Evolutionary conservation across 192 early-diverging fungal genomes (phyloP), one percentile per base, ranked within the genome.

Genomic region (Backusella mclennaniae): DNA sequence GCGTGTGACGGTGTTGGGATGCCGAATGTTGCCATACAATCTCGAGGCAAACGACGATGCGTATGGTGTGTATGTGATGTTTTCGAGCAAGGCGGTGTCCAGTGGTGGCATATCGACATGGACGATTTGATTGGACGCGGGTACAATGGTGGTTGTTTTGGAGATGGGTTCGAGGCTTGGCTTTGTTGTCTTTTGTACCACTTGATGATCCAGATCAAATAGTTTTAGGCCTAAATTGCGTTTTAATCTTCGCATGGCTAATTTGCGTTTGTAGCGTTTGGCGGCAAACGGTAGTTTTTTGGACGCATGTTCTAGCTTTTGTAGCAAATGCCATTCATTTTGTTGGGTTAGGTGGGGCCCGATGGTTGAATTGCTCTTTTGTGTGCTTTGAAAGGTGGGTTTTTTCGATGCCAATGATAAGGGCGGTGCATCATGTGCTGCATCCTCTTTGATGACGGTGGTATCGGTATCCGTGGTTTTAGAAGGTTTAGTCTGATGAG

Each of bases 1-100:
- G 6, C 85, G 74, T 12, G 91, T 92, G 59, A 92, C 77, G 35
- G 91, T 92, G 73, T 76, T 78, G 36, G 81, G 74, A 39, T 85
- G 78, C 15, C 86, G 84, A 15, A 89, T 88, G 14, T 80, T 78
- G 7, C 95, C 95, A 77, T 89, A 79, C 21, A 97, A 79, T 52
- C 95, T 80, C 6, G 89, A 94, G 23, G 89, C 88, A 85, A 97
- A 95, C 14, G 94, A 95, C 29, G 91, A 86, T 9, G 70, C 78
- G 67, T 92, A 95, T 0, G 89, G 85, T 4, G 92, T 95, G 14
- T 73, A 71, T 39, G 79, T 78, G 15, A 90, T 79, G 49, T 79
- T 71, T 71, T 82, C 77, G 11, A 75, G 77, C 15, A 82, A 73
- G 3, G 9, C 56, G 11, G 56, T 11, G 26, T 29, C 29, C 9